Percentiles rank a stretch among this genome's conserved stretches.
phyloP scores from a whole-genome alignment of 352 stramenopile genomes.

The Lagenidium giganteum region DNA sequence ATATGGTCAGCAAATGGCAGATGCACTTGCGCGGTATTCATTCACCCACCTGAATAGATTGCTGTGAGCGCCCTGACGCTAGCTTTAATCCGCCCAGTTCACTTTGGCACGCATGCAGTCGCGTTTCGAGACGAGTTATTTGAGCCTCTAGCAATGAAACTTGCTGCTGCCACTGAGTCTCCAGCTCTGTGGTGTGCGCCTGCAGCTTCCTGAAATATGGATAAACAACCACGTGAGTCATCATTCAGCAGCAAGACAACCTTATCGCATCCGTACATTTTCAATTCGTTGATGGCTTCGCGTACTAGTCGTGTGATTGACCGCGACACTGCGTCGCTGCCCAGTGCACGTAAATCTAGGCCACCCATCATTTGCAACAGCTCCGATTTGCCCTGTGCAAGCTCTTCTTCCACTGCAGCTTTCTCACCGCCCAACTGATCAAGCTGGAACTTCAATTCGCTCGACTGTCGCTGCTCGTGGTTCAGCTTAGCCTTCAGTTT shows the following conservation, averaged over 20 bases:
- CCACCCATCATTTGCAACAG: no score
- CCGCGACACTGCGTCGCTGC: no score
- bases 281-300: not conserved
- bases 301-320: no score
- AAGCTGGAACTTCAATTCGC: constrained; percentile 26
- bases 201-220: constrained; percentile 32
- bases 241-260: not conserved
- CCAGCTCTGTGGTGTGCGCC: constrained; percentile 21
- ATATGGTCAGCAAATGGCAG: no score
- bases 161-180: constrained; percentile 45
- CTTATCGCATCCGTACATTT: no score
- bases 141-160: constrained; percentile 22
- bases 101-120: constrained; percentile 37
- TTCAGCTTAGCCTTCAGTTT: constrained; percentile 35
- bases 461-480: constrained; percentile 29
- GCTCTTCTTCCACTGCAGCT: no score
- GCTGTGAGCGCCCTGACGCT: constrained; percentile 33
- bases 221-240: not conserved
- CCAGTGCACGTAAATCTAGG: no score
- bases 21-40: no score
- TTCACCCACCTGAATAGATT: constrained; percentile 43
- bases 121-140: constrained; percentile 34
- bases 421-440: constrained; percentile 31
- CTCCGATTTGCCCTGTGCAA: no score
- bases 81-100: constrained; percentile 45